Evolutionary conservation across 371 early-diverging fungal species (phyloP).

Genomic region (Pancytospora epiphaga): DNA sequence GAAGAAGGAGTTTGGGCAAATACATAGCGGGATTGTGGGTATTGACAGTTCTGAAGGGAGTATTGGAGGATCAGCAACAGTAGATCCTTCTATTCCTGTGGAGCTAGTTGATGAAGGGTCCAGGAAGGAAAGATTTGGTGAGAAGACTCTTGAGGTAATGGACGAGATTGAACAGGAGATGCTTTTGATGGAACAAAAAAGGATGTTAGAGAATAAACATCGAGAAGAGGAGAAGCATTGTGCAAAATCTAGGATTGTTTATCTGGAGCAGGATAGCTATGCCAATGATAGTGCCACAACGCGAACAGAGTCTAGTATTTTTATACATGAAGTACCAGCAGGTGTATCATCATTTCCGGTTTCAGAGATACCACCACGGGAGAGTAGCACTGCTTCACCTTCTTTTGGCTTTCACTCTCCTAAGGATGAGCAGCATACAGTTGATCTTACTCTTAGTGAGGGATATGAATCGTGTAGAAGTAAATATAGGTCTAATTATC

Average conservation of each 20-base stretch:
- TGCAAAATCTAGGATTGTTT: too few relatives aligned
- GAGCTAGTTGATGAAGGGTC: neutral
- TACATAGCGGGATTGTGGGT: conserved; percentile 10
- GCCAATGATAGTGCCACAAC: neutral
- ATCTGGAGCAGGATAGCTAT: neutral
- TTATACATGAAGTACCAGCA: too few relatives aligned
- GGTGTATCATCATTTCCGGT: neutral
- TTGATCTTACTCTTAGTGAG: conserved; percentile 6
- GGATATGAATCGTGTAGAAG: conserved; percentile 21
- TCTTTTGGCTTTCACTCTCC: neutral
- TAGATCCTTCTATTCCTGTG: neutral
- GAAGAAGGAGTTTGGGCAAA: conserved; percentile 6
- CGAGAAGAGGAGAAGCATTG: neutral
- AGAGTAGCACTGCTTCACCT: neutral
- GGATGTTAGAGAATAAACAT: neutral
- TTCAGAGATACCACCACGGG: neutral
- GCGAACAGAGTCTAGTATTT: too few relatives aligned
- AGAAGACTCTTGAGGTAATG: conserved; percentile 21
- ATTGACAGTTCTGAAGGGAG: conserved; percentile 14
- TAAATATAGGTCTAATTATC: conserved; percentile 45
- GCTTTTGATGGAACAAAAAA: neutral
- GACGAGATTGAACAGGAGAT: conserved; percentile 15
- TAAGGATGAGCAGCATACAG: neutral
- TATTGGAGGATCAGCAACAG: neutral
- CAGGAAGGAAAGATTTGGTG: conserved; percentile 7